Conservation (phyloP, 1,139 yeast genomes). For the Blastobotrys proliferans region DNA sequence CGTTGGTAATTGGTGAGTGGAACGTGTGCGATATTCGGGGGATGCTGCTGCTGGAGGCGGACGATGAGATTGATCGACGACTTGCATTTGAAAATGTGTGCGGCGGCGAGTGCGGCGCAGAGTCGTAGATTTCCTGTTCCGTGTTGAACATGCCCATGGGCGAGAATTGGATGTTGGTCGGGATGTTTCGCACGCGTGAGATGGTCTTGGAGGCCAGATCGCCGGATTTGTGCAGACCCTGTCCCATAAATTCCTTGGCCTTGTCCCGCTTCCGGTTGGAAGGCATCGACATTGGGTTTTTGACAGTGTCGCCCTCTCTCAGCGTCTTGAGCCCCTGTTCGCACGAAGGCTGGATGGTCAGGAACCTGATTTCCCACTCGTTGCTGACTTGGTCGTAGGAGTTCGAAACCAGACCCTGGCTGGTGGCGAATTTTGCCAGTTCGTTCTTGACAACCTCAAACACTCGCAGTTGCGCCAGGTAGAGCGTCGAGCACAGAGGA, state of each 20-base stretch:
- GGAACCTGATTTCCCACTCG: slow-evolving; percentile 31
- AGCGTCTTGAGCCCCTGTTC: slow-evolving; percentile 31
- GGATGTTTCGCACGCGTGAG: slow-evolving; percentile 5
- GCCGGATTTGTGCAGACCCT: slow-evolving; percentile 15
- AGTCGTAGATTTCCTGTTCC: too few relatives aligned
- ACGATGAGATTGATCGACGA: slow-evolving; percentile 1
- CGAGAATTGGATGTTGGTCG: too few relatives aligned
- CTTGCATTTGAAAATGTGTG: background rate
- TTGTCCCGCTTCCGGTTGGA: slow-evolving; percentile 17
- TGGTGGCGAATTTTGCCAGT: slow-evolving; percentile 27
- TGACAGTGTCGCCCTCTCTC: slow-evolving; percentile 30
- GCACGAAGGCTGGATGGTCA: slow-evolving; percentile 28
- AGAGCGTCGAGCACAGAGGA: slow-evolving; percentile 35
- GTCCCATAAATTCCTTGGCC: slow-evolving; percentile 22
- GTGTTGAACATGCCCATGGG: too few relatives aligned
- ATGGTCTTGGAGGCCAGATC: background rate
- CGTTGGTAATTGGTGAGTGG: background rate
- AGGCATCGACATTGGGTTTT: slow-evolving; percentile 24
- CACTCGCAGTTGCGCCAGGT: slow-evolving; percentile 29
- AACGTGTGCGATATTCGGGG: background rate
- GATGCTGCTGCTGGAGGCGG: too few relatives aligned
- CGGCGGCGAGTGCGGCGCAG: too few relatives aligned
- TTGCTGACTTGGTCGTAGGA: slow-evolving; percentile 23
- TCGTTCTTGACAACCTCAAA: slow-evolving; percentile 25
- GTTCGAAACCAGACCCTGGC: slow-evolving; percentile 6